Percentiles rank a stretch among this genome's conserved stretches.
Evolutionary conservation across 495 filamentous ascomycete species (phyloP).

Genomic region (Collariella sp.): DNA sequence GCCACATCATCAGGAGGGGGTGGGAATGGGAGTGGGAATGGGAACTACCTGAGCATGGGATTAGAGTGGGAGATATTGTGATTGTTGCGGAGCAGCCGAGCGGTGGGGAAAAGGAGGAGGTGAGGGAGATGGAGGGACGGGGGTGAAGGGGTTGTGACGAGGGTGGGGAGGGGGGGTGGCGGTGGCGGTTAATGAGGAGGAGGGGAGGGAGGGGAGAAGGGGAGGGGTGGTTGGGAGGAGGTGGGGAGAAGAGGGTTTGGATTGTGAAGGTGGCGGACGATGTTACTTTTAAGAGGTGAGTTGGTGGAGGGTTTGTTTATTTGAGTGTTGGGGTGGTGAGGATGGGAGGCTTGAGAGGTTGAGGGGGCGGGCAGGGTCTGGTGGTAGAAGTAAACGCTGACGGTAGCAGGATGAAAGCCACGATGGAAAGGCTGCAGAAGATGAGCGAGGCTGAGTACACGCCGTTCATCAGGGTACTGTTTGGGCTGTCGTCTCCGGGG

Average conservation of each 20-base stretch:
- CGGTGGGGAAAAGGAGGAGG: slow-evolving; percentile 65
- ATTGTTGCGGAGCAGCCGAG: slow-evolving; percentile 66
- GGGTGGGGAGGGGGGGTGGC: slow-evolving; percentile 57
- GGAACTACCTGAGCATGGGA: slow-evolving; percentile 69
- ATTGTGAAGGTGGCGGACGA: slow-evolving; percentile 90
- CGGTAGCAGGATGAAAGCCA: slow-evolving; percentile 68
- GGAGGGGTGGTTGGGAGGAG: slow-evolving; percentile 51
- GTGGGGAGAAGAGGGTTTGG: slow-evolving; percentile 53
- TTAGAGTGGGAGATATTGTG: slow-evolving; percentile 83
- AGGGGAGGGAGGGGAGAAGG: slow-evolving; percentile 59
- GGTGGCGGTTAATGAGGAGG: slow-evolving; percentile 57
- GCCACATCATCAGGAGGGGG: slow-evolving; percentile 42
- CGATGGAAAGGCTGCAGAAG: slow-evolving; percentile 71
- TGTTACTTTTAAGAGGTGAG: slow-evolving; percentile 74
- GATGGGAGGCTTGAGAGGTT: too few species aligned
- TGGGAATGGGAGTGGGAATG: background rate
- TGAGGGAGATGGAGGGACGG: slow-evolving; percentile 53
- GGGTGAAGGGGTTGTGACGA: slow-evolving; percentile 72
- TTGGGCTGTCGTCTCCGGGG: slow-evolving; percentile 59
- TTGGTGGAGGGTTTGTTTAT: background rate
- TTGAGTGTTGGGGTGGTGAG: too few species aligned
- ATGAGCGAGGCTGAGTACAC: slow-evolving; percentile 62
- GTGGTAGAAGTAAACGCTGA: too few species aligned
- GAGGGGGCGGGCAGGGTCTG: too few species aligned
- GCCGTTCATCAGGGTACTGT: slow-evolving; percentile 70